Evolutionary conservation across 768 basidiomycete genomes (phyloP).

Genomic region (Vishniacozyma victoriae): DNA sequence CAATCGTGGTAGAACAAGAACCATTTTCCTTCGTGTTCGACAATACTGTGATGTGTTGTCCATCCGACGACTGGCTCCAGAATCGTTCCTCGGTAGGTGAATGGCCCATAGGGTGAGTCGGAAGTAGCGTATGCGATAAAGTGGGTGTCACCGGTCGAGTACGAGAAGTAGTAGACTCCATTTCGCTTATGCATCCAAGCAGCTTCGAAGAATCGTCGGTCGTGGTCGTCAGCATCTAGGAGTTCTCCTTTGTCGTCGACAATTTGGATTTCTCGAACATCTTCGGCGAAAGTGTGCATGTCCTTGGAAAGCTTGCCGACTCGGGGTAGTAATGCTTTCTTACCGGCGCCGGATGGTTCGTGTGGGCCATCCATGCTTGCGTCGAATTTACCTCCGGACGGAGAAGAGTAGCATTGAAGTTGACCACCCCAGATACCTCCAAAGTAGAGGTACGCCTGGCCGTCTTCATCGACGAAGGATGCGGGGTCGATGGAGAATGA

Average conservation of each 20-base stretch:
- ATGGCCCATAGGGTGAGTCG: slow-evolving; percentile 19
- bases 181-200: slow-evolving; percentile 24
- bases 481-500: slow-evolving; percentile 28
- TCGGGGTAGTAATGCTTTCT: slow-evolving; percentile 16
- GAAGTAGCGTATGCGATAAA: slow-evolving; percentile 21
- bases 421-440: slow-evolving; percentile 33
- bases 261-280: slow-evolving; percentile 15
- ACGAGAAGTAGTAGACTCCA: slow-evolving; percentile 25
- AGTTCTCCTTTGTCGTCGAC: slow-evolving; percentile 18
- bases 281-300: slow-evolving; percentile 12
- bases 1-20: slow-evolving; percentile 32
- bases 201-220: slow-evolving; percentile 29
- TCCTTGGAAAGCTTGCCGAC: slow-evolving; percentile 15
- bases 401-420: slow-evolving; percentile 17
- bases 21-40: slow-evolving; percentile 21
- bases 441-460: slow-evolving; percentile 22
- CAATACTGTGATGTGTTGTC: slow-evolving; percentile 27
- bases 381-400: slow-evolving; percentile 18
- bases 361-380: slow-evolving; percentile 16
- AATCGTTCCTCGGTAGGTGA: slow-evolving; percentile 19
- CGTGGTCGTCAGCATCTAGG: slow-evolving; percentile 23
- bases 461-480: slow-evolving; percentile 19
- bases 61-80: slow-evolving; percentile 25
- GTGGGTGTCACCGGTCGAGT: slow-evolving; percentile 30
- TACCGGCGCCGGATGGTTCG: slow-evolving; percentile 21